phyloP scores from a whole-genome alignment of 2,329 filamentous ascomycete species.

The Colletotrichum plurivorum region DNA sequence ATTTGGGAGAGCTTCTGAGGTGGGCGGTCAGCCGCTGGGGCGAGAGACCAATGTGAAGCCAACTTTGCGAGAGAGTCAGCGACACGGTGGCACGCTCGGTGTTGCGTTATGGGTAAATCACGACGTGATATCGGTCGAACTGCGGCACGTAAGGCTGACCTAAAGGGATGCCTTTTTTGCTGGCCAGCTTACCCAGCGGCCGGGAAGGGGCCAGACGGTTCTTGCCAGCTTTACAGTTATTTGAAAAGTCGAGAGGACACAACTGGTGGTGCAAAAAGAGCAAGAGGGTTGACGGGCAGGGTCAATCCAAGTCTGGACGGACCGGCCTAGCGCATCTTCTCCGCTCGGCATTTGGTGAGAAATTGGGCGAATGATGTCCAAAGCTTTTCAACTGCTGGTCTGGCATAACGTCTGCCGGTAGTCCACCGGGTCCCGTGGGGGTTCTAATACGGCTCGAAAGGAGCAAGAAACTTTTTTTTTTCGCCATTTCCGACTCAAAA shows the following conservation, averaged over 20 bases:
- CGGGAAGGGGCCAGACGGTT: not conserved
- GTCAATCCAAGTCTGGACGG: slow-evolving; percentile 10
- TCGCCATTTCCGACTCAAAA: slow-evolving; percentile 30
- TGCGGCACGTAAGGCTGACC: slow-evolving; percentile 13
- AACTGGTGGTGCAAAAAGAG: not conserved
- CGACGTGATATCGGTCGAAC: not conserved
- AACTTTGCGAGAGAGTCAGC: not conserved
- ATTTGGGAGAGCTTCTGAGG: not conserved
- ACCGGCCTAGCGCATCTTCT: slow-evolving; percentile 20
- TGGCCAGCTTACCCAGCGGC: slow-evolving; percentile 4
- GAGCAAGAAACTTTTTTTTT: slow-evolving; percentile 11
- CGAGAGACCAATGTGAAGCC: not conserved
- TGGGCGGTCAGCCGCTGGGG: not conserved
- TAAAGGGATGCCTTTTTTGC: not conserved
- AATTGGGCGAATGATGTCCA: slow-evolving; percentile 6
- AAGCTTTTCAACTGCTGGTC: not conserved
- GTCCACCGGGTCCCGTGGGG: slow-evolving; percentile 7
- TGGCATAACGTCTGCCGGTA: slow-evolving; percentile 2
- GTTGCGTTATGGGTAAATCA: not conserved
- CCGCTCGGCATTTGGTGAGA: slow-evolving; percentile 24
- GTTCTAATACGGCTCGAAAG: not conserved
- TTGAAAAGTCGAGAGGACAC: not conserved
- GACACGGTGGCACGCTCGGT: not conserved
- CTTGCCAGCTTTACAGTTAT: no score
- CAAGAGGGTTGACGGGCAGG: slow-evolving; percentile 3